Conservation (phyloP, 495 filamentous ascomycete species). For the Parathielavia hyrcaniae region DNA sequence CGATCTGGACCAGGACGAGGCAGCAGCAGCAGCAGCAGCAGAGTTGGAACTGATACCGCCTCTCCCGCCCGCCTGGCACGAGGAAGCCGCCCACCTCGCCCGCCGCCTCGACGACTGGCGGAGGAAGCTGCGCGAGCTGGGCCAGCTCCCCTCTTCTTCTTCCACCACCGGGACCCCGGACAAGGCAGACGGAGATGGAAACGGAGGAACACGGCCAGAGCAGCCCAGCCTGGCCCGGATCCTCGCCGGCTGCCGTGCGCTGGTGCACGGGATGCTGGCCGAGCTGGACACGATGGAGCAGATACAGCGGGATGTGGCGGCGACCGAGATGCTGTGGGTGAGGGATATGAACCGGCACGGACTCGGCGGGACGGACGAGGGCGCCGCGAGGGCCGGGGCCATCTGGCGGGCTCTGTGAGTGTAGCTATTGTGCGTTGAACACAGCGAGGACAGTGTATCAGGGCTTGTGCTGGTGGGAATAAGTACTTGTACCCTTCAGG, state of each 20-base stretch:
- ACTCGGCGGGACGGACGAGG: background rate
- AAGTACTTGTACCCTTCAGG: too few species aligned
- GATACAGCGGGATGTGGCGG: conserved; percentile 42
- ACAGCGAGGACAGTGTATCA: background rate
- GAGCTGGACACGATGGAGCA: conserved; percentile 45
- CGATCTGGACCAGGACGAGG: conserved; percentile 31
- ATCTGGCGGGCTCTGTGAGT: conserved; percentile 30
- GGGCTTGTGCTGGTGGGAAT: background rate
- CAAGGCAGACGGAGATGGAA: background rate
- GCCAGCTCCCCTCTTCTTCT: background rate
- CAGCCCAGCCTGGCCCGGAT: conserved; percentile 36
- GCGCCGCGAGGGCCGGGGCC: conserved; percentile 26
- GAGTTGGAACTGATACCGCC: conserved; percentile 36
- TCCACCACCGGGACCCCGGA: background rate
- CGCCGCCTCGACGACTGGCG: conserved; percentile 43
- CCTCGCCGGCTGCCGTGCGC: conserved; percentile 32
- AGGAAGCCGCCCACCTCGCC: conserved; percentile 36
- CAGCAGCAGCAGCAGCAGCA: conserved; percentile 22
- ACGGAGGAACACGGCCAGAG: background rate
- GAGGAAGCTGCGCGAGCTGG: conserved; percentile 32
- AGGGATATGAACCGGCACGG: conserved; percentile 37
- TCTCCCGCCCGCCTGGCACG: conserved; percentile 40
- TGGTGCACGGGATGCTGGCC: conserved; percentile 44
- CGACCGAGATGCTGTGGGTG: conserved; percentile 45
- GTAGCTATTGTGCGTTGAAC: background rate